Conservation (phyloP, 2,329 filamentous ascomycete species). For the Aureobasidium sp. region DNA sequence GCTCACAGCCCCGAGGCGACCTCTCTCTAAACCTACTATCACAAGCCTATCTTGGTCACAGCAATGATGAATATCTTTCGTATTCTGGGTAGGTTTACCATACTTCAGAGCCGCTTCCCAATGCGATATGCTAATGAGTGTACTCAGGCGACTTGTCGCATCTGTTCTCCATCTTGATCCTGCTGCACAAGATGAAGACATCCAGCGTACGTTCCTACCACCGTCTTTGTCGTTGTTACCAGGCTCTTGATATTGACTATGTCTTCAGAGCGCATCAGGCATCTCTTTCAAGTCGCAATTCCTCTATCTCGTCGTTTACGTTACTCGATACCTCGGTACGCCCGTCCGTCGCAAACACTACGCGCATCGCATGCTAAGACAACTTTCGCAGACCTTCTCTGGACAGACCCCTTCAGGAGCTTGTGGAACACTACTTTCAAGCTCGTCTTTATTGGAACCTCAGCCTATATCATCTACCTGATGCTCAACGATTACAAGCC, state of each 20-base stretch:
- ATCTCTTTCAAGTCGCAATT: constrained; percentile 99
- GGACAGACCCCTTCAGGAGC: constrained; percentile 52
- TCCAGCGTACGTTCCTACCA: constrained; percentile 60
- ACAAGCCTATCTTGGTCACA: neutral
- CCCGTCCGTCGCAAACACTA: neutral
- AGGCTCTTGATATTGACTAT: neutral
- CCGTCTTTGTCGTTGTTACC: neutral
- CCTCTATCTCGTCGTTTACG: constrained; percentile 87
- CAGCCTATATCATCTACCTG: constrained; percentile 91
- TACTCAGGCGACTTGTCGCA: constrained; percentile 84
- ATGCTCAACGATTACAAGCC: constrained; percentile 98
- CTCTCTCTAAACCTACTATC: too few species aligned
- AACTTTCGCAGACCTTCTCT: constrained; percentile 57
- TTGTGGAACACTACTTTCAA: constrained; percentile 95
- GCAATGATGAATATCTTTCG: constrained; percentile 60
- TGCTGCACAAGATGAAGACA: constrained; percentile 88
- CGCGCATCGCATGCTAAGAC: constrained; percentile 33
- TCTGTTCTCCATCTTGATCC: constrained; percentile 83
- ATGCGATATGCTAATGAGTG: constrained; percentile 12
- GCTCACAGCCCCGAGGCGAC: neutral
- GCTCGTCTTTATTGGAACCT: constrained; percentile 82
- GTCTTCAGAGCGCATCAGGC: constrained; percentile 78
- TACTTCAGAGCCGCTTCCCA: constrained; percentile 1
- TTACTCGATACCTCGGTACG: constrained; percentile 70
- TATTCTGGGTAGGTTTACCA: constrained; percentile 47